Base-by-base conservation (phyloP, 1,139 yeast species). In the Neolecta irregularis region DNA sequence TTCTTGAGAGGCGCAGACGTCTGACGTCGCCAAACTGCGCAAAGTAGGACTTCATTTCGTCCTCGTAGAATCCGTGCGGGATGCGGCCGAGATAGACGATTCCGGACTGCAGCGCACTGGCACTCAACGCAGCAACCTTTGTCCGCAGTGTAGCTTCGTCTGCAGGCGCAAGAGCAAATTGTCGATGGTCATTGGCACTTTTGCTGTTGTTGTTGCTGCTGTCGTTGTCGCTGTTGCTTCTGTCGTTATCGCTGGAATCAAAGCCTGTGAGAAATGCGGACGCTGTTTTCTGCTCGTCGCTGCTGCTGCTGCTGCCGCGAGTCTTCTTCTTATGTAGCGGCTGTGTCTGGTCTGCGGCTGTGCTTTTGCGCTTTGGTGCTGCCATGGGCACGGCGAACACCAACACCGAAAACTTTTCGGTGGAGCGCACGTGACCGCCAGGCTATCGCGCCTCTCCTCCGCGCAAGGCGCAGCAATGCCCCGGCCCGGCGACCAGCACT, bases 1-100 rank as follows among this genome's bases (percentile, higher is more conserved):
- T 85, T 54, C 96, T 71, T 29, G 94, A 79, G 41, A 88, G 59
- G 47, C 88, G 72, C 39, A 83, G 65, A 47, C 81, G 72, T 36
- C 71, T 63, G 42, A 88, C 73, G 31, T 69, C 72, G 41, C 98
- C 98, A 59, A 88, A 88, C 59, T 88, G 98, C 36, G 69, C 58
- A 54, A 88, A 88, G 59, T 88, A 88, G 50, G 70, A 67, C 45
- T 67, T 67, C 67, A 77, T 64, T 58, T 88, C 93, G 28, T 60
- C 62, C 57, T 88, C 96, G 50, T 81, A 75, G 61, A 88, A 83
- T 35, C 93, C 94, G 48, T 75, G 74, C 30, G 98, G 98, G 46
- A 88, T 67, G 54, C 96, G 72, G 36, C 96, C 95, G 32, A 88
- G 68, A 56, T 85, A 88, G 43, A 88, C 62, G 37, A 81, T 80